Percentiles rank a stretch among this genome's conserved stretches.
These are phyloP conservation scores for Suillus bovinus DNA, from an alignment of 768 basidiomycete species.

Conservation along the genomic window DNA sequence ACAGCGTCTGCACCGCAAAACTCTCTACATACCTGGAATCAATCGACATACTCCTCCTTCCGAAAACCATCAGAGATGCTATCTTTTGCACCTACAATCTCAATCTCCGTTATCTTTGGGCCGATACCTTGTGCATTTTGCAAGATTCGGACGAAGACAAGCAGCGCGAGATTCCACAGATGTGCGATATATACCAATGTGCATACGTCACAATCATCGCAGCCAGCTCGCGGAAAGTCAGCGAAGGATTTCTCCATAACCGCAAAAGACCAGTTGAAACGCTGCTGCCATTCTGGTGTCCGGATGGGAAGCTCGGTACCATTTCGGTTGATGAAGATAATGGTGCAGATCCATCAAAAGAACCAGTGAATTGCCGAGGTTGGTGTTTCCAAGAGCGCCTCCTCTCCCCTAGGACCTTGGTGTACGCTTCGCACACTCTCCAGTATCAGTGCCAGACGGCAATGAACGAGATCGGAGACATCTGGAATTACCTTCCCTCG, in stretches of 20 bases:
- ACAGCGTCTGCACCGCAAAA: slow-evolving; percentile 6
- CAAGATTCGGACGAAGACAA: slow-evolving; percentile 22
- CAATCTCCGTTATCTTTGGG: slow-evolving; percentile 18
- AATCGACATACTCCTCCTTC: slow-evolving; percentile 6
- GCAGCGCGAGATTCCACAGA: slow-evolving; percentile 19
- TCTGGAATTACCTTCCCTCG: background rate
- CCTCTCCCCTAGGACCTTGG: slow-evolving; percentile 6
- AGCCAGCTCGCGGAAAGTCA: slow-evolving; percentile 8
- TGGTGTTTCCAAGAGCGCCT: slow-evolving; percentile 14
- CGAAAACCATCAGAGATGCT: slow-evolving; percentile 14
- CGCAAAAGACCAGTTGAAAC: background rate
- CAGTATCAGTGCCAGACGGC: slow-evolving; percentile 10
- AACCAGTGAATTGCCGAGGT: slow-evolving; percentile 10
- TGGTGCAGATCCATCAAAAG: background rate
- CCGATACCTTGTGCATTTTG: slow-evolving; percentile 23
- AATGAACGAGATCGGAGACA: slow-evolving; percentile 5
- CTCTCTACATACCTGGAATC: background rate
- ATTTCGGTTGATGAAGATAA: background rate
- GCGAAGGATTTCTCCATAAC: slow-evolving; percentile 7
- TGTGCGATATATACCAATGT: slow-evolving; percentile 19
- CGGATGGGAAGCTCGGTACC: slow-evolving; percentile 9
- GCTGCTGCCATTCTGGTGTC: slow-evolving; percentile 10
- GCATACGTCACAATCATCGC: slow-evolving; percentile 12
- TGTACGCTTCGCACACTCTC: slow-evolving; percentile 8
- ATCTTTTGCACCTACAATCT: slow-evolving; percentile 9